Evolutionary conservation across 2,329 filamentous ascomycete genomes (phyloP).

Genomic region (Fusarium pseudocircinatum): DNA sequence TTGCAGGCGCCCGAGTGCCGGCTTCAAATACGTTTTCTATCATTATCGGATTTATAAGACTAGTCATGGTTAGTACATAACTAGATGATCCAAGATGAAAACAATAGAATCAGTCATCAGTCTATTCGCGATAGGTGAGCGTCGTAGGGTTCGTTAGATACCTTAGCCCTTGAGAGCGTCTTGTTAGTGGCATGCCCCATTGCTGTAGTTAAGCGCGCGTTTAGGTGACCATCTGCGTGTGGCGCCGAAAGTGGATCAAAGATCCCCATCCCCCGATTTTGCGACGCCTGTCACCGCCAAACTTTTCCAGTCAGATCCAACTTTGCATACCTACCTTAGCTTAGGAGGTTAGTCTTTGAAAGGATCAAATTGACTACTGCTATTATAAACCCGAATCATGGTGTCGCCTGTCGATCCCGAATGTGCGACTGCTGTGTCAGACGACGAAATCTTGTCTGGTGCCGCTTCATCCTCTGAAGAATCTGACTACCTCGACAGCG

Average conservation of each 20-base stretch:
- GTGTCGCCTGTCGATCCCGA: slow-evolving; percentile 31
- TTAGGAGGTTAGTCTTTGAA: slow-evolving; percentile 10
- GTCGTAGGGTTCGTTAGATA: background rate
- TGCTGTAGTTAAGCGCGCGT: slow-evolving; percentile 44
- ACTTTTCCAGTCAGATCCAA: slow-evolving; percentile 30
- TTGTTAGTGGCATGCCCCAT: background rate
- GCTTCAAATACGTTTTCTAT: background rate
- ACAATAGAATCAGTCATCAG: background rate
- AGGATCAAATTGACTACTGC: slow-evolving; percentile 31
- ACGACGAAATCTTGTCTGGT: slow-evolving; percentile 28
- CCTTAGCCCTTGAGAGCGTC: background rate
- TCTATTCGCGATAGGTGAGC: background rate
- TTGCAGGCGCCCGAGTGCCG: slow-evolving; percentile 23
- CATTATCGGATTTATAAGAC: background rate
- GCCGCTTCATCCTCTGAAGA: slow-evolving; percentile 46
- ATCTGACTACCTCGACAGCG: slow-evolving; percentile 62
- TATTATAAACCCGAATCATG: slow-evolving; percentile 39
- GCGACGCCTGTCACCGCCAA: slow-evolving; percentile 42
- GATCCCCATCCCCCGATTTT: slow-evolving; percentile 33
- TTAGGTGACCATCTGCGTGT: slow-evolving; percentile 20
- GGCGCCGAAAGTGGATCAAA: slow-evolving; percentile 13
- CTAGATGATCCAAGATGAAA: background rate
- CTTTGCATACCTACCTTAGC: slow-evolving; percentile 13
- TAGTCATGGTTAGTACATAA: background rate
- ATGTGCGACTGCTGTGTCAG: slow-evolving; percentile 25